Conservation (phyloP, 2,329 filamentous ascomycete species). For the Trematosphaeria pertusa region DNA sequence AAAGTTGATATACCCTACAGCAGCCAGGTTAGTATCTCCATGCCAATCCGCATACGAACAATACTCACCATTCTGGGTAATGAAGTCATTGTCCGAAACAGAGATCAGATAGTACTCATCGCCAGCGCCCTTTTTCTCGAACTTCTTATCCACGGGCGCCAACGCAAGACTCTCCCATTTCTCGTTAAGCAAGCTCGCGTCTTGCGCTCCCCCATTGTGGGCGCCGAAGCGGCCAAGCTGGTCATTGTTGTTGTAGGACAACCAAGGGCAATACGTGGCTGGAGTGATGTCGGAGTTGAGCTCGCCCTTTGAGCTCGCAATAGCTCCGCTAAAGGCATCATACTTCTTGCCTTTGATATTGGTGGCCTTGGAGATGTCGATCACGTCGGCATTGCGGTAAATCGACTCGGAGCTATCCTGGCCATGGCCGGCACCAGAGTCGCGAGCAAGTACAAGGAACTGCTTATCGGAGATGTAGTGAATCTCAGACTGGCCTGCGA, state of each 20-base stretch:
- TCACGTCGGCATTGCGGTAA: slow-evolving; percentile 74
- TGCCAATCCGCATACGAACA: background rate
- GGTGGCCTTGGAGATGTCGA: slow-evolving; percentile 68
- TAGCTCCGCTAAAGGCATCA: slow-evolving; percentile 50
- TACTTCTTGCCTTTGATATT: slow-evolving; percentile 60
- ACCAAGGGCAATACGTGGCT: slow-evolving; percentile 69
- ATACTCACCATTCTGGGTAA: slow-evolving; percentile 69
- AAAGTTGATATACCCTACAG: slow-evolving; percentile 62
- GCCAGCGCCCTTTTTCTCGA: slow-evolving; percentile 53
- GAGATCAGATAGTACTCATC: slow-evolving; percentile 74
- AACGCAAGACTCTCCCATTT: slow-evolving; percentile 77
- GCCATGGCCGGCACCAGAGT: slow-evolving; percentile 67
- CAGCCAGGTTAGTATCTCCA: slow-evolving; percentile 9
- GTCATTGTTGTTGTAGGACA: slow-evolving; percentile 71
- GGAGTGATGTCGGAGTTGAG: slow-evolving; percentile 63
- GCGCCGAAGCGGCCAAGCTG: slow-evolving; percentile 71
- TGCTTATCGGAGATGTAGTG: slow-evolving; percentile 68
- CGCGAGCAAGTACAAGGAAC: slow-evolving; percentile 72
- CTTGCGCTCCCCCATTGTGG: slow-evolving; percentile 70
- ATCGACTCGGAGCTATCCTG: slow-evolving; percentile 59
- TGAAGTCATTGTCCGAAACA: slow-evolving; percentile 76
- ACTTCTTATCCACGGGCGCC: slow-evolving; percentile 59
- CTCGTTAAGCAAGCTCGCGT: slow-evolving; percentile 70
- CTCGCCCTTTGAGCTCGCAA: slow-evolving; percentile 59
- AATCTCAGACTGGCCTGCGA: slow-evolving; percentile 73